phyloP scores from a whole-genome alignment of 2,329 filamentous ascomycete species.

The Cordyceps javanica region DNA sequence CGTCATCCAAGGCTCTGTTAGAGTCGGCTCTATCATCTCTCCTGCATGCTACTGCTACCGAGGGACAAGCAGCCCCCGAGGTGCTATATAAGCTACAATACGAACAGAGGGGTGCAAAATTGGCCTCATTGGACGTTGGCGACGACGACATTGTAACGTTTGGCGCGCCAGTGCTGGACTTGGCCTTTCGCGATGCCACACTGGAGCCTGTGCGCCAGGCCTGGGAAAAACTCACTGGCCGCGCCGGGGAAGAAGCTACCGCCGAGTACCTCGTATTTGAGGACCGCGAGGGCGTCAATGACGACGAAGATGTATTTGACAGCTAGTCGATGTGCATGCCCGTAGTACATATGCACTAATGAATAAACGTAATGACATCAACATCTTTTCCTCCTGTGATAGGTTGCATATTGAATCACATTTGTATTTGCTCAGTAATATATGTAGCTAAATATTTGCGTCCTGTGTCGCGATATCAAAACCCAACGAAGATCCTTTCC shows the following conservation, averaged over 20 bases:
- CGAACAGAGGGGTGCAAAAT: conserved; percentile 38
- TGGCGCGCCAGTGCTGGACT: conserved; percentile 52
- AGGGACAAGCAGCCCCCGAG: conserved; percentile 22
- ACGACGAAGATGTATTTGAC: conserved; percentile 52
- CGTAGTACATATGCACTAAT: conserved; percentile 11
- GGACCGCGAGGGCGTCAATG: conserved; percentile 58
- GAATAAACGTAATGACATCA: conserved; percentile 18
- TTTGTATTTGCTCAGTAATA: no score
- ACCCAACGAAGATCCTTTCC: no score
- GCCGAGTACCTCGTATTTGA: conserved; percentile 69
- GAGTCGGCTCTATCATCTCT: conserved; percentile 37
- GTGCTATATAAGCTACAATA: conserved; percentile 50
- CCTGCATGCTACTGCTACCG: conserved; percentile 27
- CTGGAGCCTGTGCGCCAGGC: conserved; percentile 61
- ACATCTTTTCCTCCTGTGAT: not conserved
- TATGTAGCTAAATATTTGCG: not conserved
- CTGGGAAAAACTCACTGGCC: conserved; percentile 60
- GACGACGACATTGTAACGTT: conserved; percentile 48
- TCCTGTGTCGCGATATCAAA: no score
- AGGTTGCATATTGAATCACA: not conserved
- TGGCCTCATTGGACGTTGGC: conserved; percentile 21
- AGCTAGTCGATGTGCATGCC: conserved; percentile 18
- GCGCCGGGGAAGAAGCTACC: conserved; percentile 37
- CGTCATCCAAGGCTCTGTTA: conserved; percentile 31
- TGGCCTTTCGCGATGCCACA: conserved; percentile 67